Percentiles rank a stretch among this genome's conserved stretches.
phyloP scores from a whole-genome alignment of 495 filamentous ascomycete species.

The Penicillium paxilli region DNA sequence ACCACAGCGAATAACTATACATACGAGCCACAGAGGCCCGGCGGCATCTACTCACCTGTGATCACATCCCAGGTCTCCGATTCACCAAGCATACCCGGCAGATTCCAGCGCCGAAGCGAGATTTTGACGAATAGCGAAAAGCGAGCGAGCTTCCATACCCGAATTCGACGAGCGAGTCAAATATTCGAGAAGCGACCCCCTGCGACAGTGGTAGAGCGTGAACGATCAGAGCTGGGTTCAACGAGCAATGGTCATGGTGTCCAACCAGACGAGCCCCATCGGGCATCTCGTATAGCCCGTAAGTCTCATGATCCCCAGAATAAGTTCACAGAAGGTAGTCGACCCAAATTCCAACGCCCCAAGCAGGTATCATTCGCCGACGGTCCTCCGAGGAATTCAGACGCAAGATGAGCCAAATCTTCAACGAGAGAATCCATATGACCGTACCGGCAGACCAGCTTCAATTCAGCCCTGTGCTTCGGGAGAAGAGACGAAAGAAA shows the following conservation, averaged over 20 bases:
- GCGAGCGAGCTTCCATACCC: conserved; percentile 19
- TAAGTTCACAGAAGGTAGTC: too few relatives aligned
- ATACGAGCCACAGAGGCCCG: conserved; percentile 6
- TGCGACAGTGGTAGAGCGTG: neutral
- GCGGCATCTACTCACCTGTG: conserved; percentile 6
- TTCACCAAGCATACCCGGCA: conserved; percentile 1
- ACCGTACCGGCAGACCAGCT: conserved; percentile 23
- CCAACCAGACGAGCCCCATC: conserved; percentile 9
- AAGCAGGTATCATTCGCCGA: conserved; percentile 24
- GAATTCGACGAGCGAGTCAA: conserved; percentile 8
- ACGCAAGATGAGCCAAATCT: conserved; percentile 37
- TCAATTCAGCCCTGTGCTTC: conserved; percentile 22
- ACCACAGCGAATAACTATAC: conserved; percentile 8
- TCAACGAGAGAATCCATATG: conserved; percentile 38
- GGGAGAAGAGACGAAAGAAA: conserved; percentile 5
- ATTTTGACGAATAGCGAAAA: conserved; percentile 1
- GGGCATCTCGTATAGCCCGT: conserved; percentile 14
- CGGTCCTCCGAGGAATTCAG: conserved; percentile 42
- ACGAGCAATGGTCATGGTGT: neutral
- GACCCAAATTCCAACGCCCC: neutral
- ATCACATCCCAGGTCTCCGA: conserved; percentile 1
- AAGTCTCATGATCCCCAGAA: conserved; percentile 7
- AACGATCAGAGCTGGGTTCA: conserved; percentile 3
- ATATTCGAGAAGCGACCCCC: conserved; percentile 2
- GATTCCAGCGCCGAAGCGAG: conserved; percentile 10